These are phyloP conservation scores for Fusarium begoniae DNA, from an alignment of 2,329 filamentous ascomycete genomes.

Conservation along the genomic window DNA sequence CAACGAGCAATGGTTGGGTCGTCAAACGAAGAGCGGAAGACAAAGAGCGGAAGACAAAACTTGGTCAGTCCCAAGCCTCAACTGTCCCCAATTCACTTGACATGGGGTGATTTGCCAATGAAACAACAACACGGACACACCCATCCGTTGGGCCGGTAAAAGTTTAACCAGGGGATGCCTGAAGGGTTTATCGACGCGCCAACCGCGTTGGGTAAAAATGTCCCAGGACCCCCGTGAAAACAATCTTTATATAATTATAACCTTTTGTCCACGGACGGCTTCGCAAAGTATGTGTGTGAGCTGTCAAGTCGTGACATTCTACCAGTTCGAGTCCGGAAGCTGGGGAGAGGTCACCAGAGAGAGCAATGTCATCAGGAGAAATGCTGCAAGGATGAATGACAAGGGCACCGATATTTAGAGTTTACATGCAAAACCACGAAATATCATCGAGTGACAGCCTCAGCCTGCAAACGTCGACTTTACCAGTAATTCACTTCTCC, in stretches of 20 bases:
- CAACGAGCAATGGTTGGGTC: not conserved
- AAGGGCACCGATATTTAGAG: slow-evolving; percentile 12
- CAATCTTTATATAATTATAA: not conserved
- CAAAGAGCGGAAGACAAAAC: not conserved
- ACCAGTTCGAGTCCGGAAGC: not conserved
- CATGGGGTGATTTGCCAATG: not conserved
- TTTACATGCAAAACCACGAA: not conserved
- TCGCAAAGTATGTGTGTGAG: not conserved
- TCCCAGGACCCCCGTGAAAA: not conserved
- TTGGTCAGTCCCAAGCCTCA: not conserved
- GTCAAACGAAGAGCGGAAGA: not conserved
- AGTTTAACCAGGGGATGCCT: not conserved
- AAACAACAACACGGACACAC: not conserved
- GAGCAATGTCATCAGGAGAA: not conserved
- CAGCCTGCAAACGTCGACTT: not conserved
- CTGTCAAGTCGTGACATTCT: slow-evolving; percentile 2
- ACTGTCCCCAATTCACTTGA: not conserved
- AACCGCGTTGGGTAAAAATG: not conserved
- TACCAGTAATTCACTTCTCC: not conserved
- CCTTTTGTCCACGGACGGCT: not conserved
- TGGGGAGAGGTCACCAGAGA: not conserved
- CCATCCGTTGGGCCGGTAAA: slow-evolving; percentile 6
- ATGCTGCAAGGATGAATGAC: not conserved
- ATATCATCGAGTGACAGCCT: not conserved
- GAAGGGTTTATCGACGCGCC: not conserved